phyloP scores from a whole-genome alignment of 768 basidiomycete species.

The Gloeopeniophorella convolvens region DNA sequence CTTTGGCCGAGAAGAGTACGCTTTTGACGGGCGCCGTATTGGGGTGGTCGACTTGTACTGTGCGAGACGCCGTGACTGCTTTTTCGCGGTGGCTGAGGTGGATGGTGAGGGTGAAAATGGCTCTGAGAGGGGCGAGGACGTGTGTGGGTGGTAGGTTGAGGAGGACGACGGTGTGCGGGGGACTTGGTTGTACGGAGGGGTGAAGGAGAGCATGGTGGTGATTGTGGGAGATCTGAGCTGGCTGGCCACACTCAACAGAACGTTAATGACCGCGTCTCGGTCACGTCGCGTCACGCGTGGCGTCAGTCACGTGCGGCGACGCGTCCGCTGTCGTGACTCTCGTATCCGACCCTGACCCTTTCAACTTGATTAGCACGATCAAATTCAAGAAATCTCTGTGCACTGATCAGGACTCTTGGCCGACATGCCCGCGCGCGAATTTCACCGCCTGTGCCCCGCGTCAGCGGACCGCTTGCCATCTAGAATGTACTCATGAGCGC shows the following conservation, averaged over 20 bases:
- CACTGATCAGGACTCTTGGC: too few species aligned
- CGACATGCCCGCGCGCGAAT: too few species aligned
- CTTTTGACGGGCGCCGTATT: conserved; percentile 10
- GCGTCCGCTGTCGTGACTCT: too few species aligned
- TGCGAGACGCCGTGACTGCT: conserved; percentile 16
- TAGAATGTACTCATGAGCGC: too few species aligned
- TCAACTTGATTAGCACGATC: too few species aligned
- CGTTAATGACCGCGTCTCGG: too few species aligned
- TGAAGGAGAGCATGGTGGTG: not conserved
- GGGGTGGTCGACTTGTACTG: conserved; percentile 19
- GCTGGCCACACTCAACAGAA: too few species aligned
- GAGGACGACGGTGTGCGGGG: conserved; percentile 17
- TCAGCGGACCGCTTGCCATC: too few species aligned
- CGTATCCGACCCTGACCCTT: too few species aligned
- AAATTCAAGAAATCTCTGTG: too few species aligned
- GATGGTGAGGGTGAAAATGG: conserved; percentile 14
- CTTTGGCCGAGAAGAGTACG: conserved; percentile 10
- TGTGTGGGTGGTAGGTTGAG: conserved; percentile 10
- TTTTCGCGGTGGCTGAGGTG: conserved; percentile 5
- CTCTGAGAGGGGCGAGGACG: conserved; percentile 17
- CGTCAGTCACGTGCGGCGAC: too few species aligned
- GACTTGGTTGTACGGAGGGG: not conserved
- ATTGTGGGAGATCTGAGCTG: not conserved
- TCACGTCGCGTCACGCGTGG: not conserved
- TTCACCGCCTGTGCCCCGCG: too few species aligned